phyloP scores from a whole-genome alignment of 441 rosid species.

The Cnidoscolus chayamansa region DNA sequence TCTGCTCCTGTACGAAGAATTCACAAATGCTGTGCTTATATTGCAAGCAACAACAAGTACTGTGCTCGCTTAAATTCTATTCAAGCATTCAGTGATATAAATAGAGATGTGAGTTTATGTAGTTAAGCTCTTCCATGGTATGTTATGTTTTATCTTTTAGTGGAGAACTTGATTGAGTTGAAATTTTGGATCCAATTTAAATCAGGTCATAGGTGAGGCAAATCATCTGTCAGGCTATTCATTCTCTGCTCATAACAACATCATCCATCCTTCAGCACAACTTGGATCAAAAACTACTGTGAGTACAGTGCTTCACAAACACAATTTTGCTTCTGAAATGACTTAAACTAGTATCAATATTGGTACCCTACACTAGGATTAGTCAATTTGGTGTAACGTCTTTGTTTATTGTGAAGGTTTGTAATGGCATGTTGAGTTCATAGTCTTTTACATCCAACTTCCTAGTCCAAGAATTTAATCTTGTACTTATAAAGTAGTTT shows the following conservation, averaged over 20 bases:
- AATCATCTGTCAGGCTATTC: constrained; percentile 82
- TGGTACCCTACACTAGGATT: background rate
- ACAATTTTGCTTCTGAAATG: constrained; percentile 3
- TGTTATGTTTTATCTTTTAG: background rate
- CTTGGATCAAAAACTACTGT: constrained; percentile 89
- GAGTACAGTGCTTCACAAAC: constrained; percentile 24
- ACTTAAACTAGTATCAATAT: constrained; percentile 2
- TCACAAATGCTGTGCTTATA: constrained; percentile 87
- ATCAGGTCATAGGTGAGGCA: constrained; percentile 80
- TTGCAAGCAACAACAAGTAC: constrained; percentile 69
- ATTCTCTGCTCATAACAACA: constrained; percentile 72
- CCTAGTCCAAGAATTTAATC: background rate
- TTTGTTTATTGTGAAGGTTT: background rate
- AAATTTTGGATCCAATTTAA: constrained; percentile 12
- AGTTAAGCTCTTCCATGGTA: constrained; percentile 11
- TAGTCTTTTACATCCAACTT: background rate
- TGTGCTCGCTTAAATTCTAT: constrained; percentile 78
- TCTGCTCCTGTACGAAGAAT: constrained; percentile 44
- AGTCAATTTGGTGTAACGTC: background rate
- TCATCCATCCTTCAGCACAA: constrained; percentile 72
- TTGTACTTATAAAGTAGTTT: constrained; percentile 2
- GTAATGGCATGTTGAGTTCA: constrained; percentile 1
- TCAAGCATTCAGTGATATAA: constrained; percentile 85
- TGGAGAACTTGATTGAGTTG: constrained; percentile 9
- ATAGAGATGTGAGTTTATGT: constrained; percentile 70